Evolutionary conservation across 2,329 filamentous ascomycete genomes (phyloP).

Genomic region (Bipolaris oryzae): DNA sequence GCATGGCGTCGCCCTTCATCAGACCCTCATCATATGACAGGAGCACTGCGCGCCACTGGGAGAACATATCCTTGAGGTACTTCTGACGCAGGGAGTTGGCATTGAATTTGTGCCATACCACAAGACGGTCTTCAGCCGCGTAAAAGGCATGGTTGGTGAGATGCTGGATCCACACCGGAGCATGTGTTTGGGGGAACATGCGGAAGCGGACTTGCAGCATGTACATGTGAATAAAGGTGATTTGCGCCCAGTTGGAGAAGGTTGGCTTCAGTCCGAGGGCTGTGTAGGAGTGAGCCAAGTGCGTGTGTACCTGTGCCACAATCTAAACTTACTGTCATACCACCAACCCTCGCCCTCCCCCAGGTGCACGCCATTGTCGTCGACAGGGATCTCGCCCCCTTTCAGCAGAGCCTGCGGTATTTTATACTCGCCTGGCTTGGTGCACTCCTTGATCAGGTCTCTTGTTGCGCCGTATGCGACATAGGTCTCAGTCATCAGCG

Average conservation of each 20-base stretch:
- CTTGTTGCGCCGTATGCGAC: conserved; percentile 80
- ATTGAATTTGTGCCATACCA: conserved; percentile 73
- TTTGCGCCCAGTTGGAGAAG: conserved; percentile 94
- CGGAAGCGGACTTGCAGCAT: conserved; percentile 83
- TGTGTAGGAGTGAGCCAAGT: conserved; percentile 48
- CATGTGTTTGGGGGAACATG: conserved; percentile 71
- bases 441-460: conserved; percentile 76
- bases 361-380: conserved; percentile 80
- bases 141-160: conserved; percentile 95
- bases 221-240: conserved; percentile 97
- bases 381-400: conserved; percentile 70
- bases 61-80: conserved; percentile 83
- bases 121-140: conserved; percentile 83
- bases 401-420: conserved; percentile 72
- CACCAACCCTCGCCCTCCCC: conserved; percentile 77
- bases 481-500: conserved; percentile 65
- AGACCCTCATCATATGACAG: conserved; percentile 85
- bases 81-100: conserved; percentile 62
- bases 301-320: neutral
- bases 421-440: conserved; percentile 74
- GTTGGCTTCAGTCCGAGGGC: conserved; percentile 81
- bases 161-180: conserved; percentile 83
- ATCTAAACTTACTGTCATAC: conserved; percentile 71
- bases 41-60: conserved; percentile 88
- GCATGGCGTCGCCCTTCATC: conserved; percentile 74